Conservation (phyloP, 345 rosid species). For the Eucalyptus urophylla region DNA sequence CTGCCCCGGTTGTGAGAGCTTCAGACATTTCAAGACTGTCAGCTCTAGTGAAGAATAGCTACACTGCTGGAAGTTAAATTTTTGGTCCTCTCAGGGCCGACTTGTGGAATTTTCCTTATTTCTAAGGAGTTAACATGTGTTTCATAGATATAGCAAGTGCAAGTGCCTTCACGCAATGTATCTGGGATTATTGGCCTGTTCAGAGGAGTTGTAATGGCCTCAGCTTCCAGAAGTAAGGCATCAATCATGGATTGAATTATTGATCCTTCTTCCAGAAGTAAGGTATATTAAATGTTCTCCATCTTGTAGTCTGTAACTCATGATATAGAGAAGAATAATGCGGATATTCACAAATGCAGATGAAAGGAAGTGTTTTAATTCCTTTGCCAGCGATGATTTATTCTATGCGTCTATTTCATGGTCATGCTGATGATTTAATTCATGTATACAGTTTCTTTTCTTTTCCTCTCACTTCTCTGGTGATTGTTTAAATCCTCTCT, state of each 20-base stretch:
- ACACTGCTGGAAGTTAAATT: background rate
- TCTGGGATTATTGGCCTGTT: background rate
- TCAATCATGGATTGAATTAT: background rate
- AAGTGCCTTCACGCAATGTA: background rate
- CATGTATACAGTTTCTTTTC: background rate
- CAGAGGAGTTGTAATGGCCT: background rate
- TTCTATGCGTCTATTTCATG: background rate
- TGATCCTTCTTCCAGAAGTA: background rate
- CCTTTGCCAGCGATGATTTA: background rate
- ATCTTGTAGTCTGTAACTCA: background rate
- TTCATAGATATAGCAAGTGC: background rate
- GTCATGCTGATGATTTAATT: background rate
- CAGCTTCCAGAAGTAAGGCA: background rate
- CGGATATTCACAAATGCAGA: background rate
- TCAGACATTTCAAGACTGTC: background rate
- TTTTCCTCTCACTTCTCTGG: background rate
- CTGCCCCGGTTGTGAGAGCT: slow-evolving; percentile 92
- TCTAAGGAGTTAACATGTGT: background rate
- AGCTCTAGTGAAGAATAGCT: background rate
- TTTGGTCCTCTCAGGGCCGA: background rate
- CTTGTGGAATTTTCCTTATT: background rate
- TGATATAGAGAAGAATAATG: background rate
- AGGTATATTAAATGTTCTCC: background rate
- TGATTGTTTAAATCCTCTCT: background rate
- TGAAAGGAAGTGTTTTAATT: background rate